Conservation (phyloP, 768 basidiomycete genomes). For the Boletales sp. region DNA sequence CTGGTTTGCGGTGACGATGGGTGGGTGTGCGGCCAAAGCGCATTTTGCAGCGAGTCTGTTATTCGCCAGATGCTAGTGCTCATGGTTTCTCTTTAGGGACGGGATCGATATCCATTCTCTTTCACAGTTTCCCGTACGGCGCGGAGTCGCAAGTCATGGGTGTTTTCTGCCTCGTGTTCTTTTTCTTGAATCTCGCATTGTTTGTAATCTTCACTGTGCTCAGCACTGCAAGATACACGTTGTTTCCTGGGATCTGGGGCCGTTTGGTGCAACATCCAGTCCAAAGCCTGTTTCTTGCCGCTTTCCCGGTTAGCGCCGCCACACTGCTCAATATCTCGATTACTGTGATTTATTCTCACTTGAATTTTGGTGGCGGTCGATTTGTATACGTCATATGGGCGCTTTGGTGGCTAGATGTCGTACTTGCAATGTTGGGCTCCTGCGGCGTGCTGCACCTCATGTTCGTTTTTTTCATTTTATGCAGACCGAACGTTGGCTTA, state of each 20-base stretch:
- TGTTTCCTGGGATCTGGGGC: constrained; percentile 49
- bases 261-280: constrained; percentile 48
- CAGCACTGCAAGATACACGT: constrained; percentile 47
- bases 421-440: constrained; percentile 52
- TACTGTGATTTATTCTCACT: constrained; percentile 41
- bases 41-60: background rate
- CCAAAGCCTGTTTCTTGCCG: constrained; percentile 48
- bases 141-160: constrained; percentile 37
- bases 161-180: constrained; percentile 45
- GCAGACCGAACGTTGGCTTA: constrained; percentile 14
- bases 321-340: constrained; percentile 55
- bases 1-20: constrained; percentile 58
- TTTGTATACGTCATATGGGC: constrained; percentile 59
- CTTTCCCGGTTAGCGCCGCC: constrained; percentile 56
- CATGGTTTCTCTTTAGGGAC: constrained; percentile 33
- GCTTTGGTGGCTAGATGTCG: constrained; percentile 67
- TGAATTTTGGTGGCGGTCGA: constrained; percentile 45
- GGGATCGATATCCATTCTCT: constrained; percentile 52
- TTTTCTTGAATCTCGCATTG: constrained; percentile 55
- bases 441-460: constrained; percentile 65
- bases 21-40: constrained; percentile 22
- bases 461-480: constrained; percentile 37
- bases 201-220: constrained; percentile 48
- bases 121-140: constrained; percentile 56
- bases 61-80: background rate